Conservation (phyloP, 2,329 filamentous ascomycete species). For the Calonectria multiphialidica region DNA sequence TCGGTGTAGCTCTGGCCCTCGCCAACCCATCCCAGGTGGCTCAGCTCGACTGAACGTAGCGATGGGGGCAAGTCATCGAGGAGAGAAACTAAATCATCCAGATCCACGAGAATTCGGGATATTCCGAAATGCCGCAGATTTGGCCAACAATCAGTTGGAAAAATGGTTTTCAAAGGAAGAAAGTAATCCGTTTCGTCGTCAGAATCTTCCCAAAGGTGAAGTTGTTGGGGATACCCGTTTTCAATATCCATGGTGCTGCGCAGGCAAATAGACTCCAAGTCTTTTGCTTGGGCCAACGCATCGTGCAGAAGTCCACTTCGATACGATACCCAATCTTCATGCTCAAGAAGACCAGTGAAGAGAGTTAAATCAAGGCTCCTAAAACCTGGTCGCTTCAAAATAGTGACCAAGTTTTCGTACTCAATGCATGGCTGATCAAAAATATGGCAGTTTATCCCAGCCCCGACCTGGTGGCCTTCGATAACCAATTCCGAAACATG, state of each 20-base stretch:
- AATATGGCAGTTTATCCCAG: constrained; percentile 41
- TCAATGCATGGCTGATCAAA: constrained; percentile 14
- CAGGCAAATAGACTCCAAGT: constrained; percentile 39
- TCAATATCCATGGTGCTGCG: background rate
- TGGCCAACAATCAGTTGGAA: constrained; percentile 45
- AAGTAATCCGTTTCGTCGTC: background rate
- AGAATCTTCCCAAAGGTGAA: background rate
- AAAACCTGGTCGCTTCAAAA: constrained; percentile 7
- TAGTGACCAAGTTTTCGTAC: constrained; percentile 11
- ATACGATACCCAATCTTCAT: background rate
- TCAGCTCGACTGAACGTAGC: constrained; percentile 47
- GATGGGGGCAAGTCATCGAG: constrained; percentile 43
- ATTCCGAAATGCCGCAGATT: constrained; percentile 48
- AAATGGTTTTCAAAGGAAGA: constrained; percentile 41
- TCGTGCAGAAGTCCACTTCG: background rate
- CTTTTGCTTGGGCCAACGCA: constrained; percentile 17
- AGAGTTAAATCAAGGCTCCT: constrained; percentile 21
- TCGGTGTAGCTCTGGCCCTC: background rate
- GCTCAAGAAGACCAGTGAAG: rapidly evolving
- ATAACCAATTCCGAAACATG: constrained; percentile 50
- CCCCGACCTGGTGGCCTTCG: constrained; percentile 43
- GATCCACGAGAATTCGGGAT: constrained; percentile 38
- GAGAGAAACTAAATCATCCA: constrained; percentile 43
- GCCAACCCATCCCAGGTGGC: constrained; percentile 40
- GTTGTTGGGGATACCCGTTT: background rate